Percentiles rank a stretch among this genome's conserved stretches.
These are phyloP conservation scores for Microglena sp. DNA, from an alignment of 139 green algal species.

Conservation along the genomic window DNA sequence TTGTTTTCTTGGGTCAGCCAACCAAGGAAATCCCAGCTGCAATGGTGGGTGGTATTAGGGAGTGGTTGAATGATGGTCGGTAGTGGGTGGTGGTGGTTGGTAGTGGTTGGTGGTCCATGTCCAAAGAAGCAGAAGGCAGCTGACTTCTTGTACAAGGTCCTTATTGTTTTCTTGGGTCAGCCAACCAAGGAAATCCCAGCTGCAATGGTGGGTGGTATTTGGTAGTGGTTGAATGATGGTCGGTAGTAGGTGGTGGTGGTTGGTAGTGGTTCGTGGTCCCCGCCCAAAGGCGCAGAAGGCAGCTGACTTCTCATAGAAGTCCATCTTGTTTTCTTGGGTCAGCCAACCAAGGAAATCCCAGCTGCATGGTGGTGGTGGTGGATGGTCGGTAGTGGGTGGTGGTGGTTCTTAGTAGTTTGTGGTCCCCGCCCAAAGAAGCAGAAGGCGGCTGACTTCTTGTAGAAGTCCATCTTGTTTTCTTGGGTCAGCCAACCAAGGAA, in stretches of 20 bases:
- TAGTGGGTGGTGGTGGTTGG: too few species aligned
- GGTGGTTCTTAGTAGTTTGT: too few species aligned
- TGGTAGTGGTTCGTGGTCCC: too few species aligned
- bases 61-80: background rate
- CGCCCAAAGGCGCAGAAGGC: constrained; percentile 18
- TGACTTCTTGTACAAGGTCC: constrained; percentile 33
- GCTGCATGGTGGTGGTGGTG: constrained; percentile 13
- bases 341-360: constrained; percentile 50
- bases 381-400: too few species aligned
- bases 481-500: constrained; percentile 40
- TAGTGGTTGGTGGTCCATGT: too few species aligned
- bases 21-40: constrained; percentile 41
- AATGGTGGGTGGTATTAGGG: background rate
- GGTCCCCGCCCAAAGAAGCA: constrained; percentile 19
- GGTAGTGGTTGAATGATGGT: background rate
- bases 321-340: constrained; percentile 14
- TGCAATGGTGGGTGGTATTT: too few species aligned
- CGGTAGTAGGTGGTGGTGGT: too few species aligned
- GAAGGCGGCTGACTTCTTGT: constrained; percentile 29
- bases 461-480: constrained; percentile 23
- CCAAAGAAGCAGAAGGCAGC: constrained; percentile 20
- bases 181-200: constrained; percentile 46
- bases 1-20: constrained; percentile 29
- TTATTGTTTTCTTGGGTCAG: constrained; percentile 21
- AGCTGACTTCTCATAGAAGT: constrained; percentile 35